These are phyloP conservation scores for Fusarium brachygibbosum DNA, from an alignment of 2,329 filamentous ascomycete species.

Conservation along the genomic window DNA sequence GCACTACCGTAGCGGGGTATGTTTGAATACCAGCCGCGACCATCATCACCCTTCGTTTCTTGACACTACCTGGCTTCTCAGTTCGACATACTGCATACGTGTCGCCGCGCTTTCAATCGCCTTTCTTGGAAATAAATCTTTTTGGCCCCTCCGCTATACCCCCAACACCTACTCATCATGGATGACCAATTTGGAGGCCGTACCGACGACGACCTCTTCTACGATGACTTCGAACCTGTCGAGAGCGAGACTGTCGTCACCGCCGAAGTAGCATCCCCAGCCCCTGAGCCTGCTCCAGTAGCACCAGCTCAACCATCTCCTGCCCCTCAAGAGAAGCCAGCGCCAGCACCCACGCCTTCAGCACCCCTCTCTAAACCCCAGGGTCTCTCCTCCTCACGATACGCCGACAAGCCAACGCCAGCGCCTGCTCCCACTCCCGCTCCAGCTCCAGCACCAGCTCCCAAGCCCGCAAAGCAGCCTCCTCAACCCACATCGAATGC, in stretches of 20 bases:
- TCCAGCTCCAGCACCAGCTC: constrained; percentile 5
- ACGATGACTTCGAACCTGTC: constrained; percentile 72
- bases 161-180: constrained; percentile 55
- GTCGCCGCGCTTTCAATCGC: constrained; percentile 2
- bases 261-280: constrained; percentile 35
- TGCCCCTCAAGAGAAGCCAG: constrained; percentile 25
- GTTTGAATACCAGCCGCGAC: constrained; percentile 16
- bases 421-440: constrained; percentile 3
- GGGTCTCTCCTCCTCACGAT: constrained; percentile 52
- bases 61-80: not conserved
- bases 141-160: not conserved
- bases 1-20: constrained; percentile 43
- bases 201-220: constrained; percentile 73
- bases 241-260: constrained; percentile 53
- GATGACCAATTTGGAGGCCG: constrained; percentile 72
- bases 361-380: constrained; percentile 27
- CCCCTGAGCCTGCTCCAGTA: constrained; percentile 26
- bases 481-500: constrained; percentile 45
- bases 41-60: constrained; percentile 1
- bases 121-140: not conserved
- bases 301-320: constrained; percentile 9
- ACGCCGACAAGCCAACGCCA: constrained; percentile 51
- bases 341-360: constrained; percentile 28
- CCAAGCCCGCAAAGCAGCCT: constrained; percentile 33
- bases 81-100: not conserved